Evolutionary conservation across 2,329 filamentous ascomycete genomes (phyloP).

Genomic region (Xylaria sp.): DNA sequence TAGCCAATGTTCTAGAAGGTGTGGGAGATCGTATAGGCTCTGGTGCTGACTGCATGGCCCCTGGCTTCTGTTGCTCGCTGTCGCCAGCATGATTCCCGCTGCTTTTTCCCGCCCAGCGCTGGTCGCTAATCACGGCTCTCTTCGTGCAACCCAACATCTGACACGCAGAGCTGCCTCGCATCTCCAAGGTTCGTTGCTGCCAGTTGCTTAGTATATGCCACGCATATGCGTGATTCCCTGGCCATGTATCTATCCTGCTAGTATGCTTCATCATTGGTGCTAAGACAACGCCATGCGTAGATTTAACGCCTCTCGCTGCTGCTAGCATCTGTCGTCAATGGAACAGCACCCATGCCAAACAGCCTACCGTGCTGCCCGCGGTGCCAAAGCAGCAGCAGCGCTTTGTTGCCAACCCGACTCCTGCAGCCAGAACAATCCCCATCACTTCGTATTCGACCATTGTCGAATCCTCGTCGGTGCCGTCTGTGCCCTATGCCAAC

Average conservation of each 20-base stretch:
- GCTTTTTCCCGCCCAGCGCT: slow-evolving; percentile 46
- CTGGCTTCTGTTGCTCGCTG: slow-evolving; percentile 33
- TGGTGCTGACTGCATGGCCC: slow-evolving; percentile 43
- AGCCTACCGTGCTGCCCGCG: slow-evolving; percentile 47
- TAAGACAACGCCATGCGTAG: slow-evolving; percentile 45
- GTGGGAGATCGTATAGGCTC: slow-evolving; percentile 39
- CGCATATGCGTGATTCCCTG: slow-evolving; percentile 29
- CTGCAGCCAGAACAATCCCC: slow-evolving; percentile 41
- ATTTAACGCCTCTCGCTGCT: slow-evolving; percentile 40
- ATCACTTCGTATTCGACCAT: slow-evolving; percentile 49
- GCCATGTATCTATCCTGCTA: slow-evolving; percentile 7
- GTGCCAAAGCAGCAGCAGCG: slow-evolving; percentile 42
- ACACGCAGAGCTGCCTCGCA: slow-evolving; percentile 43
- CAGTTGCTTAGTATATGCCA: background rate
- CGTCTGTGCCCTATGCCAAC: slow-evolving; percentile 74
- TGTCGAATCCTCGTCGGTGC: slow-evolving; percentile 59
- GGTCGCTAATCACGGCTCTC: slow-evolving; percentile 47
- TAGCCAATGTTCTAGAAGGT: slow-evolving; percentile 40
- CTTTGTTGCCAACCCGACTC: slow-evolving; percentile 37
- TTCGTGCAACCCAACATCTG: slow-evolving; percentile 45
- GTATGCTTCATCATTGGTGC: slow-evolving; percentile 37
- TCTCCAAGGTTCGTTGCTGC: slow-evolving; percentile 47
- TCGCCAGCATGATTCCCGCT: slow-evolving; percentile 46
- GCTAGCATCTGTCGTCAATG: slow-evolving; percentile 43
- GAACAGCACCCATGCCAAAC: slow-evolving; percentile 46